Percentiles rank a stretch among this genome's conserved stretches.
Conservation (phyloP, 345 rosid species). For the Eutrema japonicum region DNA sequence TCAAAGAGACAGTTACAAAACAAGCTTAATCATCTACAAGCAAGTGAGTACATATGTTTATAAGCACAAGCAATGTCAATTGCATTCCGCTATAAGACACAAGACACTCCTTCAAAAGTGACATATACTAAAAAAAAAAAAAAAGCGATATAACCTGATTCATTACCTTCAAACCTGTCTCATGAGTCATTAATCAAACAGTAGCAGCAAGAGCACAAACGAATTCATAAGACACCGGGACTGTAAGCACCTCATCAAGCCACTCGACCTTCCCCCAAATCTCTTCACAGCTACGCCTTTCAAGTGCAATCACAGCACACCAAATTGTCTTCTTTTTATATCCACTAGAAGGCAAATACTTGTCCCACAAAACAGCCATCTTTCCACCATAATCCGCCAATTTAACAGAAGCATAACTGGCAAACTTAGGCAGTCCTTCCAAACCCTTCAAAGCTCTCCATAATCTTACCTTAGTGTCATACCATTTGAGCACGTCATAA, state of each 20-base stretch:
- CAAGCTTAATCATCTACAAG: too few relatives aligned
- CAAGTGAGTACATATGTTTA: too few relatives aligned
- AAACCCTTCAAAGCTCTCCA: slow-evolving; percentile 61
- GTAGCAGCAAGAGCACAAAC: slow-evolving; percentile 55
- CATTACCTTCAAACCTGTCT: too few relatives aligned
- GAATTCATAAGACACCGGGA: slow-evolving; percentile 50
- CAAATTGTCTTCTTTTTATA: slow-evolving; percentile 49
- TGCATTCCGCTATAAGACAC: too few relatives aligned
- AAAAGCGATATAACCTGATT: too few relatives aligned
- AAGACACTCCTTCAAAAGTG: too few relatives aligned
- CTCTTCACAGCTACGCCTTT: slow-evolving; percentile 45
- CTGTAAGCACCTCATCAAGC: slow-evolving; percentile 54
- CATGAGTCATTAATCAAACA: background rate
- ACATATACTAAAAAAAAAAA: too few relatives aligned
- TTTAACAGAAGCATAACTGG: slow-evolving; percentile 46
- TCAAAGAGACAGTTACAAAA: too few relatives aligned
- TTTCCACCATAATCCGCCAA: slow-evolving; percentile 54
- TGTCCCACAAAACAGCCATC: slow-evolving; percentile 72
- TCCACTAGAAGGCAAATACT: slow-evolving; percentile 33
- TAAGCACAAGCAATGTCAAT: too few relatives aligned
- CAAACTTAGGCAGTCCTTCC: slow-evolving; percentile 57
- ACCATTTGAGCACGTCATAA: slow-evolving; percentile 63
- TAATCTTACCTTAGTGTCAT: slow-evolving; percentile 40
- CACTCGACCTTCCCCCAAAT: slow-evolving; percentile 59
- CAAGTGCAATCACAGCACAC: slow-evolving; percentile 67